phyloP scores from a whole-genome alignment of 129 eudicot species.

The Saussurea involucrata region DNA sequence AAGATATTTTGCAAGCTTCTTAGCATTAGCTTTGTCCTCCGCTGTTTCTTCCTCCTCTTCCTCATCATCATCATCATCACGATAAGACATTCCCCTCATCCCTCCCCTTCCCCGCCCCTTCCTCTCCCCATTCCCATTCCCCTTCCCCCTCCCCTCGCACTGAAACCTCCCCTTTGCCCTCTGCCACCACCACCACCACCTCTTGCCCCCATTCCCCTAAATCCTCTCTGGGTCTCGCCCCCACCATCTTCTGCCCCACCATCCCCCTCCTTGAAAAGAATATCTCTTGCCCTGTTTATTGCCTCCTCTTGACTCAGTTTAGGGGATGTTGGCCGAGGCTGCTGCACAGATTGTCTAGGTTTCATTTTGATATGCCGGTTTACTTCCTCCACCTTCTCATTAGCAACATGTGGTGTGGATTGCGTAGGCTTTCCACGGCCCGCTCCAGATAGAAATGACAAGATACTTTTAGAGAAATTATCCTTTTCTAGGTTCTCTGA shows the following conservation, averaged over 20 bases:
- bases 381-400: conserved; percentile 40
- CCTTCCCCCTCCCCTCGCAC: background rate
- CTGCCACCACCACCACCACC: conserved; percentile 40
- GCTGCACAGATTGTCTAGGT: conserved; percentile 20
- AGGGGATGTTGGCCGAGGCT: conserved; percentile 13
- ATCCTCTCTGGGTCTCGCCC: conserved; percentile 17
- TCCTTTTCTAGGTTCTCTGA: background rate
- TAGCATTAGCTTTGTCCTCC: conserved; percentile 42
- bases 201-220: conserved; percentile 4
- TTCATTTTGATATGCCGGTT: conserved; percentile 63
- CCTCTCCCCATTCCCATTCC: background rate
- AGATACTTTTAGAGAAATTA: conserved; percentile 24
- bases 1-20: conserved; percentile 39
- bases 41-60: conserved; percentile 23
- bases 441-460: conserved; percentile 37
- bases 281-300: conserved; percentile 37
- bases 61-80: conserved; percentile 37
- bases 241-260: conserved; percentile 11
- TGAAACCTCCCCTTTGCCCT: conserved; percentile 16
- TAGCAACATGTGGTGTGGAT: background rate
- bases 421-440: conserved; percentile 49
- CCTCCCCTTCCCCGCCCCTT: conserved; percentile 20
- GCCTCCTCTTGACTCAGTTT: conserved; percentile 62
- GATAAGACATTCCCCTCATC: conserved; percentile 23
- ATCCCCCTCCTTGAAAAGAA: conserved; percentile 40